Evolutionary conservation across 2,329 filamentous ascomycete species (phyloP).

Genomic region (Colletotrichum endophyticum): DNA sequence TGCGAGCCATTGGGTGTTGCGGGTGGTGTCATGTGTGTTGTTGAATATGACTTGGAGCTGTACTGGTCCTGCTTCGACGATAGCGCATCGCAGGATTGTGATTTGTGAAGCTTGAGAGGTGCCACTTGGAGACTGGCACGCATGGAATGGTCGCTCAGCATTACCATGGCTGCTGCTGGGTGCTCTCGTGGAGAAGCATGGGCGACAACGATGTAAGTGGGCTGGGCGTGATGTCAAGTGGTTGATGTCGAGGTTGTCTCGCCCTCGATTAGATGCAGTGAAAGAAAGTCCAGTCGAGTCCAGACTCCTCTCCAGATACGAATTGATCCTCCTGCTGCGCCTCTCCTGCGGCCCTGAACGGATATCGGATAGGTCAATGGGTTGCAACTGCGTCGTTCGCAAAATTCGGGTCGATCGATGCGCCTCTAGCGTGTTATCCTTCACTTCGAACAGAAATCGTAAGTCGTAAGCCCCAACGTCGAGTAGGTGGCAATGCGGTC

Average conservation of each 20-base stretch:
- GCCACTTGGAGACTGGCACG: constrained; percentile 67
- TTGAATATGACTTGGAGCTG: constrained; percentile 46
- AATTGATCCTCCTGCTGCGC: background rate
- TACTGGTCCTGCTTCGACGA: constrained; percentile 29
- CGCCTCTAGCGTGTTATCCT: constrained; percentile 9
- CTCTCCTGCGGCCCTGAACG: background rate
- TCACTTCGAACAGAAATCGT: background rate
- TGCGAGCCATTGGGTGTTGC: constrained; percentile 73
- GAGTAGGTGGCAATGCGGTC: background rate
- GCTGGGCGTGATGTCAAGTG: background rate
- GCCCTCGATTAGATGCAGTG: background rate
- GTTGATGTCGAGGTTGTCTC: background rate
- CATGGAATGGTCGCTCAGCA: constrained; percentile 51
- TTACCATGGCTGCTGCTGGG: constrained; percentile 48
- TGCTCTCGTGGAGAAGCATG: constrained; percentile 40
- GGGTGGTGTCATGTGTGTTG: constrained; percentile 77
- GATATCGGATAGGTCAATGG: constrained; percentile 1
- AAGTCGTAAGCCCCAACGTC: background rate
- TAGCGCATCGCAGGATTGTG: constrained; percentile 29
- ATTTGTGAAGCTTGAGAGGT: constrained; percentile 60
- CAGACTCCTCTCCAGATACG: background rate
- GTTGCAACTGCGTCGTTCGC: background rate
- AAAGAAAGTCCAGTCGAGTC: background rate
- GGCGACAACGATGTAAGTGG: constrained; percentile 15
- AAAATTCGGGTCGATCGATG: background rate